Evolutionary conservation across 345 rosid genomes (phyloP), one percentile per base, ranked within the genome.

Genomic region (Chamaenerion angustifolium): DNA sequence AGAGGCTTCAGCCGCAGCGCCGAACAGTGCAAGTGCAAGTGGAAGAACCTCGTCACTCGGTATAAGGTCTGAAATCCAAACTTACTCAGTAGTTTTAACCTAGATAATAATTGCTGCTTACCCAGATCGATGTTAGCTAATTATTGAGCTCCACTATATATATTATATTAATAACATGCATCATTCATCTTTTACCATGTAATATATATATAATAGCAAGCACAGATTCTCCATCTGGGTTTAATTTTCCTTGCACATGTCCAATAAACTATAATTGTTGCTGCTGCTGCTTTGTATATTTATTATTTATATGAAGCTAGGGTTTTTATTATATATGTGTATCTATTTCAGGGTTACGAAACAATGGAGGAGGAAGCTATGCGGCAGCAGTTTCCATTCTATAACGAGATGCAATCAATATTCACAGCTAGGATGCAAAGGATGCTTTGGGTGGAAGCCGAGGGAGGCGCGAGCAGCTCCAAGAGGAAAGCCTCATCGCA

Each of bases 1-100:
- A 78, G 72, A 63, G 93, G 89, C 48, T 87, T 62, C 48, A 68
- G 66, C 72, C 98, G 98, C 17, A 92, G 95, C 67, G 66, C 95
- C 42, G 98, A 87, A 51, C 98, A 92, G 96, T 92, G 98, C 87
- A 92, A 87, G 75, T 92, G 96, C 81, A 92, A 92, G 74, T 92
- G 98, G 98, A 92, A 92, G 57, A 92, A 92, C 66, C 95, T 92
- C 42, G 87, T 87, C 49, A 92, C 98, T 41, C 89, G 98, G 52
- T 87, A 80, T 57, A 92, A 87, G 96, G 98, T 90, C 64, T 37
- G 11, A 21, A 21, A 21, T 21, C n/a, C n/a, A n/a, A n/a, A n/a
- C n/a, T n/a, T n/a, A n/a, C n/a, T n/a, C n/a, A n/a, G n/a, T n/a
- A n/a, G n/a, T n/a, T n/a, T n/a, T 5, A 2, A 23, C 27, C 27